These are phyloP conservation scores for Calonectria naviculata DNA, from an alignment of 2,329 filamentous ascomycete species.

Conservation along the genomic window DNA sequence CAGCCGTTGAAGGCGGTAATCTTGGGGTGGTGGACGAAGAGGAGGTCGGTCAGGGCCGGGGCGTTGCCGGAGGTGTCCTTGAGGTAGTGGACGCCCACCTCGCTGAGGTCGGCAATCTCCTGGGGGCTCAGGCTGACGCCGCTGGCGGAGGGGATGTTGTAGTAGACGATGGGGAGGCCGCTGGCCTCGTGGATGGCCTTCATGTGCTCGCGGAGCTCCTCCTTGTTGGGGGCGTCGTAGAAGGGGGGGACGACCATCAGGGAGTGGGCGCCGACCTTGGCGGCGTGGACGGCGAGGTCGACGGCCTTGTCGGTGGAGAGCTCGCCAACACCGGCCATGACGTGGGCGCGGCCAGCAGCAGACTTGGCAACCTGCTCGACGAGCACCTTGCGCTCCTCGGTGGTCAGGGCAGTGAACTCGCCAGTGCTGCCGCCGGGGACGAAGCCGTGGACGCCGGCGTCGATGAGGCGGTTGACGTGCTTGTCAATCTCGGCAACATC, in stretches of 20 bases:
- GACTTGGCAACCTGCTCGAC: slow-evolving; percentile 49
- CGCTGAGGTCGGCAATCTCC: slow-evolving; percentile 55
- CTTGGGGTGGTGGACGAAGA: slow-evolving; percentile 51
- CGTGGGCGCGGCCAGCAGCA: slow-evolving; percentile 52
- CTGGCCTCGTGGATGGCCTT: slow-evolving; percentile 52
- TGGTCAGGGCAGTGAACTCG: slow-evolving; percentile 58
- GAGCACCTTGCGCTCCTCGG: slow-evolving; percentile 57
- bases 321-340: slow-evolving; percentile 57
- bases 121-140: slow-evolving; percentile 53
- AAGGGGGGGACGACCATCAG: slow-evolving; percentile 62
- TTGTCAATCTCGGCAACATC: slow-evolving; percentile 45
- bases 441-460: slow-evolving; percentile 58
- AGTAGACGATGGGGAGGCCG: slow-evolving; percentile 59
- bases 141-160: slow-evolving; percentile 61
- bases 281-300: slow-evolving; percentile 28
- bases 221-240: slow-evolving; percentile 56
- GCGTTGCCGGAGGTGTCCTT: slow-evolving; percentile 65
- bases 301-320: slow-evolving; percentile 50
- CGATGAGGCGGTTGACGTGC: slow-evolving; percentile 58
- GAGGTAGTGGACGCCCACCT: slow-evolving; percentile 60
- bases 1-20: slow-evolving; percentile 64
- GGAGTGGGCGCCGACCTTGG: slow-evolving; percentile 50
- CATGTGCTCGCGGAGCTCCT: slow-evolving; percentile 49
- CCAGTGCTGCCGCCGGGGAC: slow-evolving; percentile 61
- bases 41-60: slow-evolving; percentile 59